phyloP scores from a whole-genome alignment of 139 green algal species.

The Edaphochlamys debaryana region DNA sequence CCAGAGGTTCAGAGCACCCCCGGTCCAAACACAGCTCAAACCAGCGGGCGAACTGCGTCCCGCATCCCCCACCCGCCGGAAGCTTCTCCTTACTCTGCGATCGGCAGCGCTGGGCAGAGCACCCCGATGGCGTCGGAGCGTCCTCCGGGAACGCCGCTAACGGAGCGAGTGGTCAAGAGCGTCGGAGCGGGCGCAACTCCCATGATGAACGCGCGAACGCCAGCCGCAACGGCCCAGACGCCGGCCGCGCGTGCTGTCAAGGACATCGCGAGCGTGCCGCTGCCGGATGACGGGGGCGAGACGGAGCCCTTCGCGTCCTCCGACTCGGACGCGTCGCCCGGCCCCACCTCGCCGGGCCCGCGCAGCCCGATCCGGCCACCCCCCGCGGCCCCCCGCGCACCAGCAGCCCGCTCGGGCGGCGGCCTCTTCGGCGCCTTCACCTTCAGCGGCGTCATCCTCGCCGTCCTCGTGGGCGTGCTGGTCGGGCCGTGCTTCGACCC shows the following conservation, averaged over 20 bases:
- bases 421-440: neutral
- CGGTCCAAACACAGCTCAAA: too few relatives aligned
- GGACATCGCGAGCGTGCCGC: neutral
- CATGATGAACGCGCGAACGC: neutral
- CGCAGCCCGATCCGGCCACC: neutral
- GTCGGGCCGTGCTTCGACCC: neutral
- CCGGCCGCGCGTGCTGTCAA: neutral
- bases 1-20: too few relatives aligned
- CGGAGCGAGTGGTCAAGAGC: constrained; percentile 25
- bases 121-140: too few relatives aligned
- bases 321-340: neutral
- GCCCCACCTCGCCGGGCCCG: neutral
- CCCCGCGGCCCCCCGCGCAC: neutral
- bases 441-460: neutral
- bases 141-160: neutral
- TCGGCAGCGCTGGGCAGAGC: too few relatives aligned
- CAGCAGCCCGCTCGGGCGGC: neutral
- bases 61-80: too few relatives aligned
- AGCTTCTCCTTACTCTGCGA: too few relatives aligned
- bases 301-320: constrained; percentile 16
- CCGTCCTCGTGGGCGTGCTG: neutral
- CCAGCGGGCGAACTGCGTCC: too few relatives aligned
- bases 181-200: neutral
- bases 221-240: neutral
- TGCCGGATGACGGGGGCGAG: constrained; percentile 14